These are phyloP conservation scores for Rhizophagus prolifer DNA, from an alignment of 192 early-diverging fungal genomes.

Conservation along the genomic window DNA sequence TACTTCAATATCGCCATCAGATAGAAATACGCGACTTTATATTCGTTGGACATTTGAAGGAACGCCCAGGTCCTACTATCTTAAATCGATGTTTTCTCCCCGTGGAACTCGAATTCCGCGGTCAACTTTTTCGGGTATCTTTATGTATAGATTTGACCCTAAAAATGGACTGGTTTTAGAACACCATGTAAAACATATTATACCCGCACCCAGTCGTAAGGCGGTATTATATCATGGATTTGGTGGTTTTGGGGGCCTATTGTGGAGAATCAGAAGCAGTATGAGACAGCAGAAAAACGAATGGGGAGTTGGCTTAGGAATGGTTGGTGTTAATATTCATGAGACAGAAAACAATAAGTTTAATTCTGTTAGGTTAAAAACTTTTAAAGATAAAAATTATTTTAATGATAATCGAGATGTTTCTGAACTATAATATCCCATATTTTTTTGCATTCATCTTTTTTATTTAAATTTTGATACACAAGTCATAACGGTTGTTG, in stretches of 20 bases:
- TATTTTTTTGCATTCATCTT: background rate
- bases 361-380: background rate
- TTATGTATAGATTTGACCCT: conserved; percentile 24
- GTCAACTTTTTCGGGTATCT: conserved; percentile 21
- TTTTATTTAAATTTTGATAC: background rate
- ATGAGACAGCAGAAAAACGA: conserved; percentile 17
- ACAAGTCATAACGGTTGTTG: background rate
- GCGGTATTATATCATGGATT: conserved; percentile 28
- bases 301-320: conserved; percentile 26
- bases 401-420: background rate
- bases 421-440: background rate
- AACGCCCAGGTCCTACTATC: conserved; percentile 8
- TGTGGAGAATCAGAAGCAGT: conserved; percentile 17
- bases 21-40: conserved; percentile 25
- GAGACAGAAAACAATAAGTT: background rate
- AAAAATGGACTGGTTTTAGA: conserved; percentile 11
- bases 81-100: conserved; percentile 13
- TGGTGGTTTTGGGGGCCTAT: conserved; percentile 17
- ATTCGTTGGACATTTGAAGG: conserved; percentile 27
- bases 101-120: conserved; percentile 7
- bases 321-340: conserved; percentile 7
- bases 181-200: conserved; percentile 20
- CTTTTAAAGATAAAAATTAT: conserved; percentile 1
- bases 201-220: conserved; percentile 20
- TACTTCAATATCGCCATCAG: background rate